Evolutionary conservation across 371 early-diverging fungal species (phyloP).

Genomic region (Smittium mucronatum): DNA sequence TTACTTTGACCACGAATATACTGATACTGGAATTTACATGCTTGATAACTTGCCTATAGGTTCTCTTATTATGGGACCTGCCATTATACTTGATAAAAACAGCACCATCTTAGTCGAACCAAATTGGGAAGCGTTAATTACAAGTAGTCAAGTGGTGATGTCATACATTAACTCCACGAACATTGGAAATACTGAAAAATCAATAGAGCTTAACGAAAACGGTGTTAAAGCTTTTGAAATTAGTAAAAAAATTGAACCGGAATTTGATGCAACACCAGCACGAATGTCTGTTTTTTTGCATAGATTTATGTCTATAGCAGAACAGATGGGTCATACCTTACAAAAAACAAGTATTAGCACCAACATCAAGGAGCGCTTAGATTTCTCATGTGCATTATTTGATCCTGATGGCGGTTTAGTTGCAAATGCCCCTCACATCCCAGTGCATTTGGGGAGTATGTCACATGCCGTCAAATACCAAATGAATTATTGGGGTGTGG

Average conservation of each 20-base stretch:
- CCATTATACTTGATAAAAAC: constrained; percentile 75
- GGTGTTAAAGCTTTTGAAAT: neutral
- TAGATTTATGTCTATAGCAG: constrained; percentile 95
- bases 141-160: constrained; percentile 64
- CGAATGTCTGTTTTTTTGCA: constrained; percentile 84
- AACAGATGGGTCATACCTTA: constrained; percentile 91
- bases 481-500: constrained; percentile 49
- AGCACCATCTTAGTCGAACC: constrained; percentile 82
- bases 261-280: constrained; percentile 21
- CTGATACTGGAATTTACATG: constrained; percentile 58
- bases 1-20: constrained; percentile 69
- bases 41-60: constrained; percentile 52
- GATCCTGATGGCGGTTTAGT: constrained; percentile 83
- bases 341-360: constrained; percentile 91
- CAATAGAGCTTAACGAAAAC: neutral
- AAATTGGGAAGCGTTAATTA: constrained; percentile 55
- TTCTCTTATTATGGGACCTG: constrained; percentile 62
- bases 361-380: constrained; percentile 93
- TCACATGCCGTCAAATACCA: constrained; percentile 88
- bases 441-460: constrained; percentile 87
- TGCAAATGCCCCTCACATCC: constrained; percentile 89
- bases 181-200: neutral
- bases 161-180: neutral
- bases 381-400: constrained; percentile 94
- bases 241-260: neutral